Evolutionary conservation across 441 rosid genomes (phyloP), one percentile per base, ranked within the genome.

Genomic region (Geranium incanum): DNA sequence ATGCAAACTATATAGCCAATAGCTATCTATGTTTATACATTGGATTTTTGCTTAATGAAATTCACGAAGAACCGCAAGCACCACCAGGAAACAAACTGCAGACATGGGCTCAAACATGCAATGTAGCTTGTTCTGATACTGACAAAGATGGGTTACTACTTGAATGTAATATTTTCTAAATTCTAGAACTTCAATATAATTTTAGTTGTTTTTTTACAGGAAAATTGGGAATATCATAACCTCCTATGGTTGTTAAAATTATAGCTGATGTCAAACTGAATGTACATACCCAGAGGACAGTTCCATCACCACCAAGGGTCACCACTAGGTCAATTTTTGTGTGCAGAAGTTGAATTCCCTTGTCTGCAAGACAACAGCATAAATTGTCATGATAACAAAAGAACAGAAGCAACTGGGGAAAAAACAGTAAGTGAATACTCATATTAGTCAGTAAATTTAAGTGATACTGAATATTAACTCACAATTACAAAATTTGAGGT

Each of bases 281-380:
- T 43, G 70, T 21, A 74, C 89, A 19, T 88, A 95, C 99, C 98
- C 99, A 95, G 57, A 95, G 91, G 66, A 95, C 98, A 43, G 99
- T 95, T 70, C 98, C 99, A 84, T 95, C 99, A 21, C 99, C 99
- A 76, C 98, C 99, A 78, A 95, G 99, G 74, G 99, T 93, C 69
- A 91, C 87, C 50, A 95, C 90, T 68, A 95, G 92, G 81, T 95
- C 99, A 74, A 95, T 95, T 78, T 91, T 86, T 38, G 86, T 76
- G 81, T 91, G 98, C 78, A 95, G 87, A 41, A 71, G 84, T 66
- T 69, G 80, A 77, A 95, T 81, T 75, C 90, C 94, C 64, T 75
- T 71, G 71, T 91, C 99, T 95, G 90, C 70, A 81, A 48, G 63
- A 70, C 63, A 78, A 78, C 4, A 37, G 33, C 38, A 65, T 43